Conservation (phyloP, 208 protist genomes). For the Phytomonas francai region DNA sequence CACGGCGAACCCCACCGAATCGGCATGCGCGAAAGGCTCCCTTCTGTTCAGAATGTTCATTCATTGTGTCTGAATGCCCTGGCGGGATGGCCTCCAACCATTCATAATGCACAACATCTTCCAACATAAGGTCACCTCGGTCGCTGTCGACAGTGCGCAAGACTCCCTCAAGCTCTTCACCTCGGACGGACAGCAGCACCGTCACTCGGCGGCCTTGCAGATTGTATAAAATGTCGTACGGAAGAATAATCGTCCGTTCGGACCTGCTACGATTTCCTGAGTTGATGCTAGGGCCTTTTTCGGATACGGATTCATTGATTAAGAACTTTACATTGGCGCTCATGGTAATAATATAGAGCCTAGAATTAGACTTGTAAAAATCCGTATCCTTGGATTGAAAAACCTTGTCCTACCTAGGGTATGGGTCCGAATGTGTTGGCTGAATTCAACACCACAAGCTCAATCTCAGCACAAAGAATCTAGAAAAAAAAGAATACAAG, state of each 20-base stretch:
- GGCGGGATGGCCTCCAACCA: conserved; percentile 15
- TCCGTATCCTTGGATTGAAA: background rate
- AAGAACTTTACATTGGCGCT: conserved; percentile 27
- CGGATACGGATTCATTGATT: background rate
- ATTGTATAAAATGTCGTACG: conserved; percentile 61
- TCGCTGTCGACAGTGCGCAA: conserved; percentile 61
- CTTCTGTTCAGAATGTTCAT: background rate
- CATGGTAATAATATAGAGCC: conserved; percentile 9
- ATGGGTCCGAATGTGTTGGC: background rate
- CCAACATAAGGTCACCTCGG: conserved; percentile 57
- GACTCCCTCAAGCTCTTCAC: conserved; percentile 57
- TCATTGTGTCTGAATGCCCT: background rate
- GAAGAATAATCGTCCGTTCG: conserved; percentile 32
- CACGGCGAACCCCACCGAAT: conserved; percentile 30
- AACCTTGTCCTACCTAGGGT: background rate
- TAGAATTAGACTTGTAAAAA: background rate
- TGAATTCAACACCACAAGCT: background rate
- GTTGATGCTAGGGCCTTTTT: background rate
- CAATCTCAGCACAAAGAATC: background rate
- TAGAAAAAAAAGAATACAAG: background rate
- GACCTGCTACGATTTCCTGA: background rate
- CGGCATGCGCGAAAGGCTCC: conserved; percentile 12
- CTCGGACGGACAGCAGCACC: conserved; percentile 45
- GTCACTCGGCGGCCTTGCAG: conserved; percentile 62
- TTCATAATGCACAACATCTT: conserved; percentile 56